Conservation (phyloP, 208 protist genomes). For the Trypanosoma cruzi region DNA sequence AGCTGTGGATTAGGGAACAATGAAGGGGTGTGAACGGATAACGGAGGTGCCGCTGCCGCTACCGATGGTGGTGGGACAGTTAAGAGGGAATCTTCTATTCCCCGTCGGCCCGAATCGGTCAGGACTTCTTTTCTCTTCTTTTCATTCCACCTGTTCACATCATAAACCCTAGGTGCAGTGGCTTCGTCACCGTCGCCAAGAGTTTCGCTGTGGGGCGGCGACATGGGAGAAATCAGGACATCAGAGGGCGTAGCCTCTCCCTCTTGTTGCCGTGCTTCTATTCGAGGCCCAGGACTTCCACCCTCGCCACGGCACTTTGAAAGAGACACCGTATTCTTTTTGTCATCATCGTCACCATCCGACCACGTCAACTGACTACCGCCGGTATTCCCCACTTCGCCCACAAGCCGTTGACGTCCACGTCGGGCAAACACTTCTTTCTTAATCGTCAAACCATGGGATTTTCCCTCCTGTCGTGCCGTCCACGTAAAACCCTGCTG, state of each 20-base stretch:
- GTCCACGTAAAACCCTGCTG: constrained; percentile 4
- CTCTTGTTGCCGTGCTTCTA: background rate
- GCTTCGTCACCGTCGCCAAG: background rate
- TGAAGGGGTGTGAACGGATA: constrained; percentile 22
- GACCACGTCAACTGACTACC: constrained; percentile 22
- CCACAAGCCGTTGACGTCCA: constrained; percentile 18
- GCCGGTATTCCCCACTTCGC: background rate
- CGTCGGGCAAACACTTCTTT: constrained; percentile 14
- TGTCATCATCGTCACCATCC: constrained; percentile 22
- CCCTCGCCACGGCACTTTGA: background rate
- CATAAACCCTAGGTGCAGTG: background rate
- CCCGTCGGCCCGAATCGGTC: background rate
- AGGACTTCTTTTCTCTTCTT: background rate
- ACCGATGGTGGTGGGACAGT: too few species aligned
- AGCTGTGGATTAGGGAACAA: constrained; percentile 53
- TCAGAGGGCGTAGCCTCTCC: background rate
- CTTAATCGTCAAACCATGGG: background rate
- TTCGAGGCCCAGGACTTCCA: background rate
- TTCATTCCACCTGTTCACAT: background rate
- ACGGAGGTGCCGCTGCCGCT: constrained; percentile 6
- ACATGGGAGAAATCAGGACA: background rate
- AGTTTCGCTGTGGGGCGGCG: background rate
- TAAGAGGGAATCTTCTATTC: background rate
- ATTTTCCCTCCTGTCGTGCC: background rate
- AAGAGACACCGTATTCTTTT: background rate